Evolutionary conservation across 768 basidiomycete genomes (phyloP), one percentile per base, ranked within the genome.

Genomic region (Collybia sordida): DNA sequence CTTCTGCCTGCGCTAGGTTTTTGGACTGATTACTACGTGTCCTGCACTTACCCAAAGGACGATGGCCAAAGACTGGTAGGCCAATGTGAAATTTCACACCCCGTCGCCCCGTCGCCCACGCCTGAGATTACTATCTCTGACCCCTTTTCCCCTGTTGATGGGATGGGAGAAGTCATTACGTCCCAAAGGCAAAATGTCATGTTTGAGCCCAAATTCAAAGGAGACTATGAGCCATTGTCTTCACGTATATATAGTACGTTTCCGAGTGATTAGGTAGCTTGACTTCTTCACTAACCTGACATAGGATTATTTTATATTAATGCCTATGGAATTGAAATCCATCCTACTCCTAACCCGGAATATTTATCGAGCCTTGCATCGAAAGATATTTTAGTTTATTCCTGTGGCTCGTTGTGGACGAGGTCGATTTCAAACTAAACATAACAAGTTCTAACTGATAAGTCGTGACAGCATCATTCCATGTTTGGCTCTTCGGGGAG

Each of bases 341-440:
- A 90, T 60, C 94, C 94, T 15, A 75, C 81, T 36, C 93, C 94
- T 0, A 96, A 95, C 64, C 80, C 85, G 1, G 90, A 89, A 37
- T 92, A 86, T 61, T 62, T 98, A 43, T 66, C 79, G 11, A 78
- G 80, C 45, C 70, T 96, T 8, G 67, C 69, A 3, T 69, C 75
- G 24, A 79, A 79, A 49, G 81, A 89, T 54, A 72, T 88, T 2
- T 71, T 98, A 23, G 83, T 98, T 2, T 97, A 96, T 64, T 94
- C 92, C 3, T 94, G 93, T 62, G 94, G 94, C 4, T 96, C 93
- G 1, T 72, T 98, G 6, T 98, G 92, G 92, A 98, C 94, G 12
- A 93, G 90, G 91, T 86, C 46, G 43, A 74, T 37, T 42, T 40
- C 6, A 23, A 28, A 37, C 19, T 9, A 35, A 38, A 24, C 18